Evolutionary conservation across 805 yeast genomes (phyloP), one percentile per base, ranked within the genome.

Genomic region (Lipomyces anomalus): DNA sequence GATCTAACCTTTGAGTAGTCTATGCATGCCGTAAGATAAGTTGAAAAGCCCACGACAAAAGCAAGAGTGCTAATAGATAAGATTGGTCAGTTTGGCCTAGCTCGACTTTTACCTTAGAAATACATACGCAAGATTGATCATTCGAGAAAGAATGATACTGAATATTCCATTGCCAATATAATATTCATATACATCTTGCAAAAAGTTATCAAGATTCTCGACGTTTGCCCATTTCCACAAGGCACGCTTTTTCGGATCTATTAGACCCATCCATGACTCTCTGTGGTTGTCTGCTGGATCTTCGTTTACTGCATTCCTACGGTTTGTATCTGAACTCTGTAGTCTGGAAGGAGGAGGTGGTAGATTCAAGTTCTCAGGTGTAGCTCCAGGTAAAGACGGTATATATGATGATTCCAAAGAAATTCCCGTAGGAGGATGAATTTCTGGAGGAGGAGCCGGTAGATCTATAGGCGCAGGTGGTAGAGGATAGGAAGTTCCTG

Each of bases 161-260:
- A 73, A 71, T 47, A 82, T 73, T 0, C 99, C 99, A 61, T 82
- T 85, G 2, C 94, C 95, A 22, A 82, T 68, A 62, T 84, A 92
- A 61, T 88, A 92, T 41, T 74, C 72, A 64, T 92, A 92, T 7
- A 89, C 68, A 56, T 90, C 95, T 43, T 78, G 79, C 17, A 92
- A 69, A 57, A 90, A 92, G 38, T 78, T 75, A 66, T 92, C 99
- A 62, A 92, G 73, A 63, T 92, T 92, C 55, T 84, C 86, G 21
- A 92, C 86, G 59, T 92, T 92, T 1, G 97, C 95, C 97, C 98
- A 92, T 49, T 86, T 74, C 87, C 97, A 92, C 16, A 84, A 68
- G 0, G 97, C 95, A 40, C 87, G 69, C 60, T 89, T 96, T 48
- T 70, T 70, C 1, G 84, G 77, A 41, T 79, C 76, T 22, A 79